Base-by-base conservation (phyloP, 2,329 filamentous ascomycete genomes). In the Lachnellula cervina region DNA sequence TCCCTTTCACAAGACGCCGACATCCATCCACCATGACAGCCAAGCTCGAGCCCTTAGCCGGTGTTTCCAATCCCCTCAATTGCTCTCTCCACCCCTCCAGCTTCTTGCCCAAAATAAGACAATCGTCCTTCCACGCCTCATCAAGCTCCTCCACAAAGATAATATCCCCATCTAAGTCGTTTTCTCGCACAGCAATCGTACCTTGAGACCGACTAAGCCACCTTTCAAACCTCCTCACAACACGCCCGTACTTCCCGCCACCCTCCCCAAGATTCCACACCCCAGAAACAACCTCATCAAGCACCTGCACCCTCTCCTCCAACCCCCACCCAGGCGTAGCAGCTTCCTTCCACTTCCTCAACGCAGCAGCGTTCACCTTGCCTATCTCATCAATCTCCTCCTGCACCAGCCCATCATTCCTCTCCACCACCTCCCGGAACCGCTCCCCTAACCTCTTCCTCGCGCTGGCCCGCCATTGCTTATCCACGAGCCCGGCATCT, bases 401-500 rank as follows among this genome's bases (percentile, higher is more conserved):
- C 19, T 58, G 56, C 17, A 71, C 70, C 9, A 71, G 67, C 63
- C 80, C 80, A 9, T 76, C 71, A 5, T 70, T 73, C 16, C 72
- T 69, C 25, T 59, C 57, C 2, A 67, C 65, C 5, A 68, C 62
- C 2, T 57, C 55, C 14, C 66, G 51, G 62, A 84, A 84, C 16
- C 76, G 74, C 2, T 50, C 60, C 0, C 73, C 73, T 3, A 87
- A 73, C 50, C 73, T 75, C 5, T 62, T 56, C 55, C 75, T 74
- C 1, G 85, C 85, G 63, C 80, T 84, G 2, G 71, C 76, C 57
- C 77, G 76, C 82, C 84, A 88, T 52, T 77, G 71, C 3, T 67
- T 64, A 1, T 74, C 66, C 0, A 77, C 76, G 3, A 67, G 58
- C 1, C 69, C 69, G 3, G 80, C 77, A 52, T 79, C 77, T 59